These are phyloP conservation scores for Hevea brasiliensis DNA, from an alignment of 345 rosid genomes.

Conservation along the genomic window DNA sequence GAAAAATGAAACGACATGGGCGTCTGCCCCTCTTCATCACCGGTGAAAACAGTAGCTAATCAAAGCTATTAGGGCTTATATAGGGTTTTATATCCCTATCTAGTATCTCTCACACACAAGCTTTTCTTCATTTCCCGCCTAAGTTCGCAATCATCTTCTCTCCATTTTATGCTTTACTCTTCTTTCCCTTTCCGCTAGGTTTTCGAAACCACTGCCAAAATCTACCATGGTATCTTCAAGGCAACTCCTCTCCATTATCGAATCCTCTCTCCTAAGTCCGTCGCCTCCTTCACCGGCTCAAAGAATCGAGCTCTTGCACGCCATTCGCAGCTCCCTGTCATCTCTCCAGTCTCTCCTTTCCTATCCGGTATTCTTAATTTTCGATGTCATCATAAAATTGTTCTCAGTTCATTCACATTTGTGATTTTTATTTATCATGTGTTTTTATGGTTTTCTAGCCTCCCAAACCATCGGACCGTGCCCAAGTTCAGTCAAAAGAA, in stretches of 20 bases:
- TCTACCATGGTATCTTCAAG: conserved; percentile 58
- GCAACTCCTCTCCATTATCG: conserved; percentile 66
- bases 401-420: not conserved
- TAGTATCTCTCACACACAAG: too few species aligned
- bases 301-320: conserved; percentile 74
- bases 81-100: not conserved
- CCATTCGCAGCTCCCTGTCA: conserved; percentile 63
- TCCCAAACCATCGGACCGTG: conserved; percentile 70
- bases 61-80: not conserved
- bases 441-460: conserved; percentile 44
- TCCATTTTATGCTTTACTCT: not conserved
- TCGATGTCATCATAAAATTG: not conserved
- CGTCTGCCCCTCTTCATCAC: too few species aligned
- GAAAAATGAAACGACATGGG: too few species aligned
- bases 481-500: conserved; percentile 77
- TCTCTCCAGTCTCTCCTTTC: conserved; percentile 71
- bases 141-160: not conserved
- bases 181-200: conserved; percentile 7
- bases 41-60: too few species aligned
- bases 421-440: not conserved
- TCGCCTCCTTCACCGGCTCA: conserved; percentile 67
- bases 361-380: conserved; percentile 46
- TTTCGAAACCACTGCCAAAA: not conserved
- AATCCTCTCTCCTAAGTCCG: conserved; percentile 62
- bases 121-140: not conserved